Evolutionary conservation across 2,329 filamentous ascomycete species (phyloP), one percentile per base, ranked within the genome.

Genomic region (Aureobasidium sp.): DNA sequence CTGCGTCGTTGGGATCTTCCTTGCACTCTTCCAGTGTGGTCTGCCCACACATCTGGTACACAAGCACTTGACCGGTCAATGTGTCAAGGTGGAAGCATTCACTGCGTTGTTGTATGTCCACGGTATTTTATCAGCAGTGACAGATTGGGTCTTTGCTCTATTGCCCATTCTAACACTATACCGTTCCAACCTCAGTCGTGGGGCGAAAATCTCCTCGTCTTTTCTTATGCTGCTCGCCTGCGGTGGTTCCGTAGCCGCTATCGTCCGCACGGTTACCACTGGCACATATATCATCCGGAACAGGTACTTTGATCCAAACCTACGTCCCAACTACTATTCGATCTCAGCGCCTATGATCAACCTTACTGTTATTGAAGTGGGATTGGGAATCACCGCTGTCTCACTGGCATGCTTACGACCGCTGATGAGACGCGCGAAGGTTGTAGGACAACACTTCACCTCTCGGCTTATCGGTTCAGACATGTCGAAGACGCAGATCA

Each of bases 391-490:
- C 32, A 52, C 49, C 15, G 49, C 49, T 21, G 49, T 52, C n/a
- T 52, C 49, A 6, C 49, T 52, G 5, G 49, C 49, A 52, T 52
- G 49, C 21, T 52, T 44, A 21, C 41, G 61, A 13, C 61, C 61
- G 29, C 32, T 63, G 11, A 32, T 62, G 8, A 32, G 45, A n/a
- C 13, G 45, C 16, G 45, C 32, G 21, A 34, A 34, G n/a, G 15
- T 16, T 21, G 13, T 49, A 5, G 27, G 27, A 49, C 27, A 49
- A 32, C 30, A 30, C 29, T 49, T 49, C 6, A 49, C 45, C 13
- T 32, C 45, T 11, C 27, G 45, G 3, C 45, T 49, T 15, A 49
- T 49, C 16, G 45, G 45, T 29, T 13, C 45, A 27, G 45, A 32
- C 45, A 49, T 49, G 45, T 49, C 27, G 27, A 32, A 32, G 10